Conservation (phyloP, 331 rosid genomes). For the Ulmus americana region DNA sequence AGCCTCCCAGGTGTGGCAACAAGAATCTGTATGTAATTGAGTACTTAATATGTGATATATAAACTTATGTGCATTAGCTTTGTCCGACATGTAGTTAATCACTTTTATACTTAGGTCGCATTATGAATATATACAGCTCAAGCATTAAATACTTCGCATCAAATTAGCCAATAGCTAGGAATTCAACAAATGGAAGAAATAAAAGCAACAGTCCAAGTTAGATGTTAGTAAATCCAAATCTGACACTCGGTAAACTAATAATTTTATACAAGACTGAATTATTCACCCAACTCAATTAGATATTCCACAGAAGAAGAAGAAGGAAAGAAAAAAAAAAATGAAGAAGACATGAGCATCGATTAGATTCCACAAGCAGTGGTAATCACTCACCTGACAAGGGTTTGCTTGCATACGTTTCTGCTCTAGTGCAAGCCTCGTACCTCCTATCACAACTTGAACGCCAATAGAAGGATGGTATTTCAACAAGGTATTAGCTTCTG, state of each 20-base stretch:
- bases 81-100: conserved; percentile 2
- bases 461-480: conserved; percentile 83
- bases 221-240: neutral
- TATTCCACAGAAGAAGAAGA: neutral
- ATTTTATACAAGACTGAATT: neutral
- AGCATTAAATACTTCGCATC: neutral
- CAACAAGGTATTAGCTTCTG: conserved; percentile 69
- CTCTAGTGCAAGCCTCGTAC: conserved; percentile 75
- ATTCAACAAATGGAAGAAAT: neutral
- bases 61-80: conserved; percentile 17
- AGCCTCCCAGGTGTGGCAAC: conserved; percentile 99
- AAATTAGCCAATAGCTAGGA: conserved; percentile 2
- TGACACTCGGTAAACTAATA: neutral
- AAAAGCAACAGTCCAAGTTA: too few relatives aligned
- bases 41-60: conserved; percentile 11
- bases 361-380: conserved; percentile 3
- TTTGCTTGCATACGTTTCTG: conserved; percentile 88
- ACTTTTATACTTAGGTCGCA: neutral
- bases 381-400: conserved; percentile 71
- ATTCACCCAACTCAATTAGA: conserved; percentile 17
- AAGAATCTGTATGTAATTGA: conserved; percentile 61
- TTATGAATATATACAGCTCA: neutral
- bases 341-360: neutral
- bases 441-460: conserved; percentile 95
- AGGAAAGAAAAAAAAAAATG: neutral